Percentiles rank a stretch among this genome's conserved stretches.
Conservation (phyloP, 768 basidiomycete species). For the Daedaleopsis sinensis region DNA sequence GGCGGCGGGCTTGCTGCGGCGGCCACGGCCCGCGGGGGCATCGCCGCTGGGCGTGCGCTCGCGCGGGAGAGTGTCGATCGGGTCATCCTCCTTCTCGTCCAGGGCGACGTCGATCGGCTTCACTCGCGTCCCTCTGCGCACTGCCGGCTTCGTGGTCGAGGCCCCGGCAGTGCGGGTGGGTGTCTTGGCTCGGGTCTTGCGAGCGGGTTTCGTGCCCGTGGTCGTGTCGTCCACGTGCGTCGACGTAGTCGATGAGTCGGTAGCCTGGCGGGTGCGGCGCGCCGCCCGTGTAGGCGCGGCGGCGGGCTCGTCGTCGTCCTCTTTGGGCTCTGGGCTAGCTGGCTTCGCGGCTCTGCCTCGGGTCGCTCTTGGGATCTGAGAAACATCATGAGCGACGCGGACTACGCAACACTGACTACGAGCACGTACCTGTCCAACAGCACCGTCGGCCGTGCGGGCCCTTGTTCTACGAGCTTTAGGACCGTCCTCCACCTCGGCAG, state of each 20-base stretch:
- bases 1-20: conserved; percentile 25
- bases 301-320: conserved; percentile 14
- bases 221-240: conserved; percentile 16
- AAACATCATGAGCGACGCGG: neutral
- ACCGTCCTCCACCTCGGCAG: conserved; percentile 1
- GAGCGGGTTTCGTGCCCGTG: conserved; percentile 18
- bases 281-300: conserved; percentile 12
- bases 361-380: neutral
- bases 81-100: conserved; percentile 23
- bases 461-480: conserved; percentile 22
- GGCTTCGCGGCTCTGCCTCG: conserved; percentile 6
- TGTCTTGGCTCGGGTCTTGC: conserved; percentile 22
- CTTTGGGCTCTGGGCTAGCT: conserved; percentile 2
- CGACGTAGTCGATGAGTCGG: conserved; percentile 5
- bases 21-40: conserved; percentile 21
- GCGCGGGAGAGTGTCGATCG: conserved; percentile 22
- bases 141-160: neutral
- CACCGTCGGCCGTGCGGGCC: conserved; percentile 24
- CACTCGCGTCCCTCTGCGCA: conserved; percentile 10
- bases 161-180: conserved; percentile 8
- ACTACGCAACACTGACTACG: neutral
- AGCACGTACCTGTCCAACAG: conserved; percentile 21
- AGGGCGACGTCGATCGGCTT: conserved; percentile 9
- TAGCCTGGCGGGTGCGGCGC: conserved; percentile 30
- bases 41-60: conserved; percentile 1